Evolutionary conservation across 805 yeast species (phyloP), one percentile per base, ranked within the genome.

Genomic region (Pichia nakasei): DNA sequence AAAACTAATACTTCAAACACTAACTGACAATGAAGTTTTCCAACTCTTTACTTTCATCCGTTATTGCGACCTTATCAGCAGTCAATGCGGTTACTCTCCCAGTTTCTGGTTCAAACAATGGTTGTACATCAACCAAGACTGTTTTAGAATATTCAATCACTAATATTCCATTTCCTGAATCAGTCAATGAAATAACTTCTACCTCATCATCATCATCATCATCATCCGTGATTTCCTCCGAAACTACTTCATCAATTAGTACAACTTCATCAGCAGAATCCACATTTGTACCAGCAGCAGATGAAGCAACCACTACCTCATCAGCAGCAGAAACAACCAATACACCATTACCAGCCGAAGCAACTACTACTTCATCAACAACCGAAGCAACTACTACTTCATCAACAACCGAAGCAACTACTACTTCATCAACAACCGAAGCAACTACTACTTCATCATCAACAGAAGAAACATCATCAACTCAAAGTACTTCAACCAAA

Each of bases 71-170:
- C 21, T n/a, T 35, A 4, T 21, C 37, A 18, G 32, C 26, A 54
- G 20, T 5, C 5, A 18, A 19, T 9, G 22, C 38, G 5, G 15
- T 7, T 15, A 21, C 36, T 15, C 20, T 35, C 5, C 18, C 38
- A 19, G 27, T 27, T 12, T n/a, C n/a, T n/a, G n/a, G n/a, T n/a
- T 8, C 36, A 5, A 13, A 17, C 13, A 27, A 27, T 12, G 12
- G 9, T n/a, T 38, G 42, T 33, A 24, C 51, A n/a, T 36, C 47
- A 18, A 37, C 45, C 22, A 37, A 55, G 2, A 38, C 57, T 22
- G 35, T 55, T 5, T 33, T 60, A 20, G 41, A 52, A 15, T 44
- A 55, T 15, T 21, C 47, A 13, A 40, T 31, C 44, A 61, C 21
- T 51, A 56, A 11, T 3, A 11, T 22, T 12, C 22, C 37, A 48